Evolutionary conservation across 148 eudicot genomes (phyloP).

Genomic region (Talinum fruticosum): DNA sequence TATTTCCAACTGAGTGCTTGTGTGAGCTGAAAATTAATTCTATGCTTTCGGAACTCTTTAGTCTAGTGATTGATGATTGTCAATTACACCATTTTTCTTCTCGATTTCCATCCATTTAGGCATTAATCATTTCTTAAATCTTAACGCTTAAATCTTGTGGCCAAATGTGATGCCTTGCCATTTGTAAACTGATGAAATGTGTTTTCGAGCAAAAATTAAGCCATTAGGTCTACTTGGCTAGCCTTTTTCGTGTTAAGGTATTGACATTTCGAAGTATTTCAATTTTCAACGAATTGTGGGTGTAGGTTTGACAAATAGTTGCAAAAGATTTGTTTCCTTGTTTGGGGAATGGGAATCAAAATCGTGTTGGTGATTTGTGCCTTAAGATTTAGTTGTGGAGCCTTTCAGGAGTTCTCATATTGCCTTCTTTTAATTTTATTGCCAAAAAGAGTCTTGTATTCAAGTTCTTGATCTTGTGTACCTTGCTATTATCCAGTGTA

Average conservation of each 20-base stretch:
- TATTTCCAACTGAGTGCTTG: not conserved
- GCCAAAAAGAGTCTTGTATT: not conserved
- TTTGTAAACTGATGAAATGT: not conserved
- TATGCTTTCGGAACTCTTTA: not conserved
- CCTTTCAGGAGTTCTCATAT: not conserved
- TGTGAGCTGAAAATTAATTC: not conserved
- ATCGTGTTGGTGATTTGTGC: not conserved
- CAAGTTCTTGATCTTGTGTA: conserved; percentile 4
- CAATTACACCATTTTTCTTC: not conserved
- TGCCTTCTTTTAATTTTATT: not conserved
- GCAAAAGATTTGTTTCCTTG: not conserved
- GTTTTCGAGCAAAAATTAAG: not conserved
- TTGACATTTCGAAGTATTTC: not conserved
- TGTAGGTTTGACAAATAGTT: not conserved
- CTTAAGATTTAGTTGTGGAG: too few species aligned
- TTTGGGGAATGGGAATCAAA: not conserved
- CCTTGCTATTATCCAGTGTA: not conserved
- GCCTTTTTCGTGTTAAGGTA: not conserved
- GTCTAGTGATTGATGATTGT: not conserved
- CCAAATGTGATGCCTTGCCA: not conserved
- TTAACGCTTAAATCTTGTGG: not conserved
- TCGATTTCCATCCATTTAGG: not conserved
- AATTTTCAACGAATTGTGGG: not conserved
- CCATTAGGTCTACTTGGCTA: not conserved
- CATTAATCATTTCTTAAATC: not conserved